Evolutionary conservation across 192 early-diverging fungal species (phyloP), one percentile per base, ranked within the genome.

Genomic region (Umbelopsis vinacea): DNA sequence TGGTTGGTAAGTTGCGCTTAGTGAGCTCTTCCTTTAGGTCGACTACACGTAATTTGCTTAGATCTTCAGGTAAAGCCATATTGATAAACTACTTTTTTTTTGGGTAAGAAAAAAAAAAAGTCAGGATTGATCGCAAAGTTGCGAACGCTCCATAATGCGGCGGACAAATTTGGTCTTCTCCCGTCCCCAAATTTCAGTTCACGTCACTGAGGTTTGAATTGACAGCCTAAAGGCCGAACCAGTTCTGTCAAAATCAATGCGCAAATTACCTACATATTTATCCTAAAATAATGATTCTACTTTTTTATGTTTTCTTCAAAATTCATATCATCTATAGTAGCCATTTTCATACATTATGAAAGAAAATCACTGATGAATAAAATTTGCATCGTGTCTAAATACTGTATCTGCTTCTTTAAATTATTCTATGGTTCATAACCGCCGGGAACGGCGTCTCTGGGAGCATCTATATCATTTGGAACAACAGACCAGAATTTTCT

Each of bases 401-500:
- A 33, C 26, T 33, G 19, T 4, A 2, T 45, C 9, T 43, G 38
- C 38, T 21, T 38, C 33, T 68, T 4, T 68, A 67, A 43, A 68
- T 11, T 68, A 2, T 40, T 53, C 26, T 38, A 66, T 45, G 66
- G 47, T 37, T 68, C 63, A 71, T 71, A 76, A 15, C 75, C 75
- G 33, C 79, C 79, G 52, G 79, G 79, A 23, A 81, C 79, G 68
- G 46, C 10, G 19, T 46, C 29, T 19, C 87, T 80, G 19, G 89
- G 72, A 24, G 76, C 81, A 22, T 83, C 78, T 37, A 91, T 82
- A 35, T 63, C 57, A 15, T 63, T 63, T 21, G 88, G 85, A 37
- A 90, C 87, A 29, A 87, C 24, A 3, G 84, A 76, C 81, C 89
- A 86, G 52, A 92, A 78, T 74, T 91, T 84, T 43, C 73, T 73